Conservation (phyloP, 345 rosid species). For the Corymbia maculata region DNA sequence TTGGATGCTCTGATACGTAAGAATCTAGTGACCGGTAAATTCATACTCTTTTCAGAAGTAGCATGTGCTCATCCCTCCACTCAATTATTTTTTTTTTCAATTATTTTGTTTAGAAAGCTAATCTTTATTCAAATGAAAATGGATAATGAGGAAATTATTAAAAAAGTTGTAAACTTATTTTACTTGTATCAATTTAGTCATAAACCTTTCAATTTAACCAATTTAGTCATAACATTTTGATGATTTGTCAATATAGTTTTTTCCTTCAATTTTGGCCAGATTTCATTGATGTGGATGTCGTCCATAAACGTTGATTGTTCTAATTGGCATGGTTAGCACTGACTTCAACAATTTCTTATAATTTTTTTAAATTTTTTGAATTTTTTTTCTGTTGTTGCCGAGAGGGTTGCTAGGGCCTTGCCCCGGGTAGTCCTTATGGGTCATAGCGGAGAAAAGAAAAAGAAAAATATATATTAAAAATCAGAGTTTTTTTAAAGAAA, state of each 20-base stretch:
- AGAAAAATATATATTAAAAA: not conserved
- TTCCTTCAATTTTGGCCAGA: accelerated
- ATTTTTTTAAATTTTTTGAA: not conserved
- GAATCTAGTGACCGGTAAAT: not conserved
- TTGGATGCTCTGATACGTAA: not conserved
- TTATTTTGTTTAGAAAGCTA: not conserved
- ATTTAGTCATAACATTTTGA: not conserved
- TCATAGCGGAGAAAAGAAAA: not conserved
- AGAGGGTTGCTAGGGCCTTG: not conserved
- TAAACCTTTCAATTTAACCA: not conserved
- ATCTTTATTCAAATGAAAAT: not conserved
- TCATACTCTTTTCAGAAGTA: not conserved
- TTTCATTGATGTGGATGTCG: accelerated
- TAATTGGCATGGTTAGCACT: accelerated
- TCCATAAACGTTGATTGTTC: too few species aligned
- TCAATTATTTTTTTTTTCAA: not conserved
- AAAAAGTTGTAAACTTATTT: not conserved
- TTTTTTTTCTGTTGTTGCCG: not conserved
- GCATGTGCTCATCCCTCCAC: not conserved
- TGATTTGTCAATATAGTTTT: not conserved
- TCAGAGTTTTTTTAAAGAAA: not conserved
- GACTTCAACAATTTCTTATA: not conserved
- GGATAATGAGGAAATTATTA: accelerated
- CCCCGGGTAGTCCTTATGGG: not conserved
- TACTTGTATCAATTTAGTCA: accelerated